These are phyloP conservation scores for Penicillium capsulatum DNA, from an alignment of 2,329 filamentous ascomycete genomes.

Conservation along the genomic window DNA sequence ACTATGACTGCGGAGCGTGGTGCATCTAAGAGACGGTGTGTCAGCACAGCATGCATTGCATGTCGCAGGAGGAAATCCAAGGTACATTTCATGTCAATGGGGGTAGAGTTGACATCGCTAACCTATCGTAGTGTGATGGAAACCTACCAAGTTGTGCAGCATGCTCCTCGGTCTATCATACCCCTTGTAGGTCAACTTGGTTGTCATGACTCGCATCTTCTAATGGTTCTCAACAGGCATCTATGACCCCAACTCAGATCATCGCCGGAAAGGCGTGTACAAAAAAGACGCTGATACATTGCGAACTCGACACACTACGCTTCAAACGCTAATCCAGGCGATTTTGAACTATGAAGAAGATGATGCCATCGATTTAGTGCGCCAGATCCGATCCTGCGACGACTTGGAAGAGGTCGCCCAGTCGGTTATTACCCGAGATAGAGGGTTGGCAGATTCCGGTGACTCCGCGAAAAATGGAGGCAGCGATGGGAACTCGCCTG, in stretches of 20 bases:
- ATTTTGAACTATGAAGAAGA: slow-evolving; percentile 89
- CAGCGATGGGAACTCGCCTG: slow-evolving; percentile 40
- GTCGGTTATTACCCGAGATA: slow-evolving; percentile 53
- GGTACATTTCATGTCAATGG: slow-evolving; percentile 27
- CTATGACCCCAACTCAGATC: slow-evolving; percentile 94
- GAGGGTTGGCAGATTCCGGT: slow-evolving; percentile 35
- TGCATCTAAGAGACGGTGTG: slow-evolving; percentile 64
- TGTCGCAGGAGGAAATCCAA: slow-evolving; percentile 77
- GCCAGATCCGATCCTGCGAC: slow-evolving; percentile 82
- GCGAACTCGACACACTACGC: slow-evolving; percentile 79
- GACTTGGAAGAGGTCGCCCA: slow-evolving; percentile 62
- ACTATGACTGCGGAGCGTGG: slow-evolving; percentile 29
- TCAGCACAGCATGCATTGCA: slow-evolving; percentile 79
- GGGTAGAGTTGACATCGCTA: background rate
- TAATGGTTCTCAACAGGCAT: slow-evolving; percentile 61
- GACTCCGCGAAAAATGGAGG: slow-evolving; percentile 25
- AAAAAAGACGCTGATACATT: slow-evolving; percentile 86
- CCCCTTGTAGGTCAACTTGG: slow-evolving; percentile 32
- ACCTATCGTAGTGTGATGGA: slow-evolving; percentile 67
- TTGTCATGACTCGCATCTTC: background rate
- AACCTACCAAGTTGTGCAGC: slow-evolving; percentile 87
- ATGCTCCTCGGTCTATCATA: slow-evolving; percentile 83
- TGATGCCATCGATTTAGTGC: slow-evolving; percentile 75
- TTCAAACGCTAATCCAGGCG: slow-evolving; percentile 89
- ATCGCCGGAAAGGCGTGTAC: slow-evolving; percentile 93